A percentile compares a stretch with the other conserved stretches of the same genome.
Conservation (phyloP, 176 grass and related monocot genomes). For the Aechmea fasciata region DNA sequence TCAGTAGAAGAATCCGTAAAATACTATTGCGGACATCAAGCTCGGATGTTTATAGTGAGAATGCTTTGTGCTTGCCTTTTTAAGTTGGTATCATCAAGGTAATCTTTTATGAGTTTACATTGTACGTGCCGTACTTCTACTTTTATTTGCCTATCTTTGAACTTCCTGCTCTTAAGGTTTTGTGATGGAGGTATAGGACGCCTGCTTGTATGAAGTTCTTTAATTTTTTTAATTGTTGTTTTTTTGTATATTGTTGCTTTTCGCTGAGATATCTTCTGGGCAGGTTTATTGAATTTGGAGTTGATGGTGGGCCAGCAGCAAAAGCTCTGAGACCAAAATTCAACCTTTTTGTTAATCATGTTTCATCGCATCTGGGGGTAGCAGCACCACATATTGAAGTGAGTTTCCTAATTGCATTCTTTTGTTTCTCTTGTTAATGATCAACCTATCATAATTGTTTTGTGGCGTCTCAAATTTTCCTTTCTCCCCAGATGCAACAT, state of each 20-base stretch:
- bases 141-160: no score
- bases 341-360: conserved; percentile 36
- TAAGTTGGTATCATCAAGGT: no score
- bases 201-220: background rate
- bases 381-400: conserved; percentile 44
- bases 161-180: background rate
- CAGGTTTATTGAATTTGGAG: conserved; percentile 64
- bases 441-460: background rate
- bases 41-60: no score
- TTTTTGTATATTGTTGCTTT: background rate
- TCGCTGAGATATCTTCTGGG: background rate
- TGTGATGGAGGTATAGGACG: background rate
- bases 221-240: background rate
- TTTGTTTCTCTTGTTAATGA: background rate
- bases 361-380: conserved; percentile 32
- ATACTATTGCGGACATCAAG: no score
- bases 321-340: conserved; percentile 60
- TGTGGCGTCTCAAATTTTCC: background rate
- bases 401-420: conserved; percentile 3
- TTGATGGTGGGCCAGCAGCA: conserved; percentile 56
- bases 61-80: no score
- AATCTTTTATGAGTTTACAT: no score
- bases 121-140: no score
- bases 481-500: conserved; percentile 40
- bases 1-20: no score